These are phyloP conservation scores for Tirmania nivea DNA, from an alignment of 495 filamentous ascomycete genomes.

Conservation along the genomic window DNA sequence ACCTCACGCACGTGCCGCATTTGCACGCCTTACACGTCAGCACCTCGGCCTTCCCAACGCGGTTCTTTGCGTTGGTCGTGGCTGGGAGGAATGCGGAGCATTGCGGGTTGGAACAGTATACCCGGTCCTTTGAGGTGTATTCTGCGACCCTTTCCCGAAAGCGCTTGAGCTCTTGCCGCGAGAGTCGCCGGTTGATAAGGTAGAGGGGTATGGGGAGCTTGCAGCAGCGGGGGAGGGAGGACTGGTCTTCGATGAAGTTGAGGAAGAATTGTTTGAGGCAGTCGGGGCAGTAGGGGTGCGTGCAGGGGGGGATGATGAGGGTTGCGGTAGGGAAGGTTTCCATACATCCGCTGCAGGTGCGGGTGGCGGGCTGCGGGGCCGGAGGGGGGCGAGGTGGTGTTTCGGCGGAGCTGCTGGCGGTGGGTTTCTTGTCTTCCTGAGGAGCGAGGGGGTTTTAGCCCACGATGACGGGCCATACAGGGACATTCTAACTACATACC, in stretches of 20 bases:
- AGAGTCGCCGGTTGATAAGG: conserved; percentile 16
- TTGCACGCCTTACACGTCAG: conserved; percentile 22
- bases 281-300: conserved; percentile 8
- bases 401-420: too few relatives aligned
- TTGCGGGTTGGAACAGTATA: conserved; percentile 23
- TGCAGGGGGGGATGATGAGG: conserved; percentile 1
- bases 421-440: too few relatives aligned
- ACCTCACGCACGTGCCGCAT: conserved; percentile 22
- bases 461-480: too few relatives aligned
- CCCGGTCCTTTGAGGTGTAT: conserved; percentile 21
- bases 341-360: conserved; percentile 4
- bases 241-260: conserved; percentile 9
- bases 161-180: conserved; percentile 5
- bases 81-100: conserved; percentile 25
- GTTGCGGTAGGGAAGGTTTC: conserved; percentile 1
- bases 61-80: conserved; percentile 11
- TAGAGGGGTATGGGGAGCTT: conserved; percentile 20
- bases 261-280: conserved; percentile 12
- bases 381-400: too few relatives aligned
- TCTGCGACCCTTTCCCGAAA: conserved; percentile 24
- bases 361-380: too few relatives aligned
- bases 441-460: too few relatives aligned
- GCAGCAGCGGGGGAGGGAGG: conserved; percentile 27
- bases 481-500: too few relatives aligned
- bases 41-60: conserved; percentile 16